phyloP scores from a whole-genome alignment of 139 green algal species.

The Micractinium conductrix region DNA sequence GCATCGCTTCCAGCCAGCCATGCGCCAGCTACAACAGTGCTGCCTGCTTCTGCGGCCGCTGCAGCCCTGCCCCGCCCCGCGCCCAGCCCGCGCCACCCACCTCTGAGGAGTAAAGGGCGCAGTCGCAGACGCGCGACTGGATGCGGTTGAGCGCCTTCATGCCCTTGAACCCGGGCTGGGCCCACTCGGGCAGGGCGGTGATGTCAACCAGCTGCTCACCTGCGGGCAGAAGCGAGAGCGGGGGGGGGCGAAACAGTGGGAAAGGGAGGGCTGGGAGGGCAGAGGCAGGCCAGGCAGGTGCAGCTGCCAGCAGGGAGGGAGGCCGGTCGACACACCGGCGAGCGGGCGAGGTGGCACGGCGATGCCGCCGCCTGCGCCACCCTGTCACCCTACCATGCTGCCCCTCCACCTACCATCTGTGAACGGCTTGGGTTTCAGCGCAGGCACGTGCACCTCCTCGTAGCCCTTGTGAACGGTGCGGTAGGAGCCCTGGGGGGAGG shows the following conservation, averaged over 20 bases:
- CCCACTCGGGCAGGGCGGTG: conserved; percentile 92
- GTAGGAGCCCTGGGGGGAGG: conserved; percentile 78
- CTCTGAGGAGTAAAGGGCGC: conserved; percentile 87
- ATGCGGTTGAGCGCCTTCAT: conserved; percentile 95
- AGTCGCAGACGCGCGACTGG: conserved; percentile 88
- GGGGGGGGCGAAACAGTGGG: not conserved
- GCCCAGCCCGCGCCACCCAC: not conserved
- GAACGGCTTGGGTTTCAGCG: conserved; percentile 94
- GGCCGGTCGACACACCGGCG: no score
- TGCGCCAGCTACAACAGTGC: not conserved
- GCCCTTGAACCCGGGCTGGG: conserved; percentile 84
- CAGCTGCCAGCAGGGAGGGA: no score
- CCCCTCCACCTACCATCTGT: conserved; percentile 59
- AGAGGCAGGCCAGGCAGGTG: not conserved
- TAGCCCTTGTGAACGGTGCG: conserved; percentile 84
- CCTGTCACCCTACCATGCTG: not conserved
- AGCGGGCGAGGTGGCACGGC: no score
- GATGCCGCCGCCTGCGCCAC: no score
- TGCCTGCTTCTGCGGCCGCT: not conserved
- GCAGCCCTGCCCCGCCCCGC: not conserved
- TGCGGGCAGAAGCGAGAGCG: not conserved
- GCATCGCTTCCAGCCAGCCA: no score
- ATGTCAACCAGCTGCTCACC: conserved; percentile 83
- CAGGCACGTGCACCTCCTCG: conserved; percentile 97
- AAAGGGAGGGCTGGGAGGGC: not conserved